Evolutionary conservation across 192 early-diverging fungal genomes (phyloP).

Genomic region (Linnemannia zychae): DNA sequence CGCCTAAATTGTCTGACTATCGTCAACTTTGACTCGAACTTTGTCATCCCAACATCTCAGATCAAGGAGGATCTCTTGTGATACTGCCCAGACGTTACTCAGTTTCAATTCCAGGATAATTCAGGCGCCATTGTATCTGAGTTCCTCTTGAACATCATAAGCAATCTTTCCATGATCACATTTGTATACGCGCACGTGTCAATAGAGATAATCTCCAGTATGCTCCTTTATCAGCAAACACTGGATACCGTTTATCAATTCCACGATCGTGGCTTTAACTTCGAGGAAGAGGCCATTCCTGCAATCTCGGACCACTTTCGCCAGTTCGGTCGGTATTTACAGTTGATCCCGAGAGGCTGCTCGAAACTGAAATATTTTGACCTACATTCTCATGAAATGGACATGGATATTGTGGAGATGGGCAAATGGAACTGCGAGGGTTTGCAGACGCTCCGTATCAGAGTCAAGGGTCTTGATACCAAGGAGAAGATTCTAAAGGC

Average conservation of each 20-base stretch:
- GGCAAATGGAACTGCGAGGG: not conserved
- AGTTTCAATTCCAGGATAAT: not conserved
- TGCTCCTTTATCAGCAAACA: not conserved
- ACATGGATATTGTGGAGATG: slow-evolving; percentile 1
- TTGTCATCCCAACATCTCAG: not conserved
- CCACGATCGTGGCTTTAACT: not conserved
- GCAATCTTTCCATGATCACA: not conserved
- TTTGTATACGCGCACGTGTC: not conserved
- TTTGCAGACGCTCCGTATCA: not conserved
- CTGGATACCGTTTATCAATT: not conserved
- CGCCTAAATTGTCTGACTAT: not conserved
- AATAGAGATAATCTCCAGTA: not conserved
- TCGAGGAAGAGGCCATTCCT: not conserved
- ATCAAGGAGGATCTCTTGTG: not conserved
- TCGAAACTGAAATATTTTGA: not conserved
- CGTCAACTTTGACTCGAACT: not conserved
- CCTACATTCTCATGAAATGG: not conserved
- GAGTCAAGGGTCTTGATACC: not conserved
- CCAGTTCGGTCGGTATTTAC: not conserved
- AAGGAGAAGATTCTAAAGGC: not conserved
- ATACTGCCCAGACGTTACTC: not conserved
- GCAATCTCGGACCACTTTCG: not conserved
- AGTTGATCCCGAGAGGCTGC: not conserved
- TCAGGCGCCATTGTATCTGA: not conserved
- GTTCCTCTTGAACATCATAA: not conserved